These are phyloP conservation scores for Chamaecrista fasciculata DNA, from an alignment of 306 rosid species.

Conservation along the genomic window DNA sequence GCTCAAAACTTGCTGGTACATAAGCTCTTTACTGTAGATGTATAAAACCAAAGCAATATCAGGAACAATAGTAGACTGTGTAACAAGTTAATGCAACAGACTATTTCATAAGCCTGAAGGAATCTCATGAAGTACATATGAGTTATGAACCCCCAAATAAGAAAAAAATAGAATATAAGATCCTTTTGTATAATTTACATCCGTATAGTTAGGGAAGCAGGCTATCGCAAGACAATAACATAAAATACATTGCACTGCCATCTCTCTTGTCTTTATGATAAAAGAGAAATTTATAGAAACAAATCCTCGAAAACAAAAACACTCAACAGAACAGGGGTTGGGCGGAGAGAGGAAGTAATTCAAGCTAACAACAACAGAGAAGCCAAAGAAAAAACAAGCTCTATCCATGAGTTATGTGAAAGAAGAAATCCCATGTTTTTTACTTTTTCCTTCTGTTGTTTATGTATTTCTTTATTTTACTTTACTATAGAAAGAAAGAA, in stretches of 20 bases:
- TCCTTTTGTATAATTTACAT: not conserved
- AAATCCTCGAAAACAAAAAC: not conserved
- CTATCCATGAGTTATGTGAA: too few relatives aligned
- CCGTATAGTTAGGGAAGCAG: not conserved
- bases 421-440: not conserved
- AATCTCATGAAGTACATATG: not conserved
- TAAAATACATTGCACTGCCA: not conserved
- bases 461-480: too few relatives aligned
- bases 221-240: not conserved
- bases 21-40: conserved; percentile 84
- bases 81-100: not conserved
- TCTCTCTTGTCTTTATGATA: not conserved
- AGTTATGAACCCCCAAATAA: not conserved
- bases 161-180: not conserved
- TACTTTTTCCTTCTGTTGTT: too few relatives aligned
- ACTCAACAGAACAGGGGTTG: too few relatives aligned
- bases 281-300: not conserved
- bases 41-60: conserved; percentile 22
- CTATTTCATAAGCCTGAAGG: not conserved
- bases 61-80: not conserved
- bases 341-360: too few relatives aligned
- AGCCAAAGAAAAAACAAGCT: too few relatives aligned
- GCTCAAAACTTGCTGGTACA: conserved; percentile 90
- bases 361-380: too few relatives aligned
- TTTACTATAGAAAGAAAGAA: not conserved